These are phyloP conservation scores for Barnettozyma siamensis DNA, from an alignment of 805 yeast species.

Conservation along the genomic window DNA sequence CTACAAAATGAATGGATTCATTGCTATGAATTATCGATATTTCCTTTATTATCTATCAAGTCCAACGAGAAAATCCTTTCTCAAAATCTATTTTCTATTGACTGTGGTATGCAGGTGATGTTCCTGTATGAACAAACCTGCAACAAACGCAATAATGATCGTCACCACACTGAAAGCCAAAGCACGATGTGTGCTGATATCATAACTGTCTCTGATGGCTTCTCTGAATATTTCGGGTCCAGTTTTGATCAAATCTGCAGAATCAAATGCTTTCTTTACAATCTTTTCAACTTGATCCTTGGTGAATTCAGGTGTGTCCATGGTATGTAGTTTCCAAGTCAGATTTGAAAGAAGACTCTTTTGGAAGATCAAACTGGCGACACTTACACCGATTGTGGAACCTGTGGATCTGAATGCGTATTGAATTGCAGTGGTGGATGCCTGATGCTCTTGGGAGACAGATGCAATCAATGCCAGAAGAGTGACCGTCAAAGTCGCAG, in stretches of 20 bases:
- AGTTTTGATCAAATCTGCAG: conserved; percentile 42
- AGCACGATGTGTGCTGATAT: conserved; percentile 43
- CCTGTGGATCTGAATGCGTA: conserved; percentile 86
- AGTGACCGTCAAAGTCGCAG: conserved; percentile 64
- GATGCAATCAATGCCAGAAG: conserved; percentile 72
- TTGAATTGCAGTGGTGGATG: conserved; percentile 83
- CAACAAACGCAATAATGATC: conserved; percentile 35
- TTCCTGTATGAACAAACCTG: conserved; percentile 46
- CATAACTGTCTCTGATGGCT: conserved; percentile 40
- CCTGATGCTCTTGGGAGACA: conserved; percentile 64
- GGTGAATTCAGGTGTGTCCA: conserved; percentile 16
- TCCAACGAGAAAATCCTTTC: not conserved
- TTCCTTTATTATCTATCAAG: no score
- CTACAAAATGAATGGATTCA: no score
- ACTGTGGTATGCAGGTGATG: conserved; percentile 47
- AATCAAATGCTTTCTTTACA: conserved; percentile 40
- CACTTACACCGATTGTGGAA: conserved; percentile 74
- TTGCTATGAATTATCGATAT: no score
- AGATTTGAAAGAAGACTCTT: conserved; percentile 33
- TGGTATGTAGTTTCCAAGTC: conserved; percentile 13
- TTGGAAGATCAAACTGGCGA: conserved; percentile 64
- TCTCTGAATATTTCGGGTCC: conserved; percentile 41
- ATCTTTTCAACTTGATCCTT: conserved; percentile 22
- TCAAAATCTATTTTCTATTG: conserved; percentile 32
- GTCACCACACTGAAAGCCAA: conserved; percentile 39